Base-by-base conservation (phyloP, 2,329 filamentous ascomycete genomes). In the Colletotrichum cuscutae region DNA sequence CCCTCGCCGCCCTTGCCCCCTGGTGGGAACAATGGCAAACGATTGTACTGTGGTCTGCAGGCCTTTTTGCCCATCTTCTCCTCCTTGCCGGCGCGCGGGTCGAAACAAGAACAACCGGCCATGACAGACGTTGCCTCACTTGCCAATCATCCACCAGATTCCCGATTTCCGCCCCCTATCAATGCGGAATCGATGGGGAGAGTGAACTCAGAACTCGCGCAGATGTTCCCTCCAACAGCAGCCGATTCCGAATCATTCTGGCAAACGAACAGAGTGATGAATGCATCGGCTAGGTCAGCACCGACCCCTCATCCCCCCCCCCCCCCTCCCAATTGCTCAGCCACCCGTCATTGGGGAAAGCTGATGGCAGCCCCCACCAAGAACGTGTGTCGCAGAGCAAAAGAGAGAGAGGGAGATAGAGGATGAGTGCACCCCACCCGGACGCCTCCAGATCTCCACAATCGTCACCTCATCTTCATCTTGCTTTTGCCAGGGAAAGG, bases 381-480 rank as follows among this genome's bases (percentile, higher is more conserved):
- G 37, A 42, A 57, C 53, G 58, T 53, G 70, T 59, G n/a, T 42
- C 24, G 53, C 24, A 46, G 28, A 63, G 58, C 56, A 68, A 49
- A 49, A 49, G 54, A 30, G 42, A 19, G 7, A 63, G 28, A 63
- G 42, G 32, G 19, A 28, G 42, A 35, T 9, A 28, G 28, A 22
- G 26, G 49, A 49, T n/a, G 61, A 15, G n/a, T 30, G 37, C 57
- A 71, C 69, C 69, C 69, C 69, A 58, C 64, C 64, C 24, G n/a
- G 24, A 69, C 59, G 70, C 65, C 70, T 69, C 70, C 53, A 72
- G 59, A 72, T 72, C 65, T 68, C 65, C 65, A 60, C 65, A 69
- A 64, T 72, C 65, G 70, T 72, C 70, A 69, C 70, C 70, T 72
- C 70, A 60, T 72, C 70, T 72, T 72, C 70, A 69, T 72, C 59